phyloP scores from a whole-genome alignment of 306 rosid species.

The Inga leiocalycina region DNA sequence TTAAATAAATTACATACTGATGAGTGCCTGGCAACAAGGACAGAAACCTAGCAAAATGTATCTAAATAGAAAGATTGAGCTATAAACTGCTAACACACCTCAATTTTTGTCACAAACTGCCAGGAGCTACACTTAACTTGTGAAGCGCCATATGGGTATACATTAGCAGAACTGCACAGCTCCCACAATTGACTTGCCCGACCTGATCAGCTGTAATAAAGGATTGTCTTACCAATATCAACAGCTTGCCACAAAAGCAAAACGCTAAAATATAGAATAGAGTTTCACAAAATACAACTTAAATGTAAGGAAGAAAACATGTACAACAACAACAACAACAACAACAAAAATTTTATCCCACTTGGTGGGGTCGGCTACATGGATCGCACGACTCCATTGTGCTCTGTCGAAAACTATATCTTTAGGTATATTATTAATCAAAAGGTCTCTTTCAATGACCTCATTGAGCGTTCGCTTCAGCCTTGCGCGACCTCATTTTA shows the following conservation, averaged over 20 bases:
- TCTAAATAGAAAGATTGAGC: neutral
- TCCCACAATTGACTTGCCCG: conserved; percentile 82
- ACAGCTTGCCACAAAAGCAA: neutral
- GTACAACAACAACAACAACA: too few relatives aligned
- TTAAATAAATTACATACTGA: neutral
- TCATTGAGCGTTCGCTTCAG: too few relatives aligned
- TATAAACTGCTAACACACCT: conserved; percentile 52
- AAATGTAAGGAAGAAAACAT: neutral
- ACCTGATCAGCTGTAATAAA: conserved; percentile 74
- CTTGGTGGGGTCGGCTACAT: too few relatives aligned
- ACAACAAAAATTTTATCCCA: too few relatives aligned
- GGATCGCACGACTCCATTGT: too few relatives aligned
- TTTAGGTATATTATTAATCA: too few relatives aligned
- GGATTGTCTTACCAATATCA: conserved; percentile 6
- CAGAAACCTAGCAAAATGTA: neutral
- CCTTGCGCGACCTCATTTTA: too few relatives aligned
- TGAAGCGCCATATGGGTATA: conserved; percentile 74
- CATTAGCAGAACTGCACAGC: conserved; percentile 79
- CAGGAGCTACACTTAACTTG: conserved; percentile 87
- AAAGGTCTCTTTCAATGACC: too few relatives aligned
- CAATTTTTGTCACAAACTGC: conserved; percentile 71
- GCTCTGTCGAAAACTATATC: too few relatives aligned
- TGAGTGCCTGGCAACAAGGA: neutral
- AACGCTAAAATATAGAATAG: neutral
- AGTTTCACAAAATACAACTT: conserved; percentile 17